A percentile compares a stretch with the other conserved stretches of the same genome.
Evolutionary conservation across 257 asterid species (phyloP).

Genomic region (Solanum phureja): DNA sequence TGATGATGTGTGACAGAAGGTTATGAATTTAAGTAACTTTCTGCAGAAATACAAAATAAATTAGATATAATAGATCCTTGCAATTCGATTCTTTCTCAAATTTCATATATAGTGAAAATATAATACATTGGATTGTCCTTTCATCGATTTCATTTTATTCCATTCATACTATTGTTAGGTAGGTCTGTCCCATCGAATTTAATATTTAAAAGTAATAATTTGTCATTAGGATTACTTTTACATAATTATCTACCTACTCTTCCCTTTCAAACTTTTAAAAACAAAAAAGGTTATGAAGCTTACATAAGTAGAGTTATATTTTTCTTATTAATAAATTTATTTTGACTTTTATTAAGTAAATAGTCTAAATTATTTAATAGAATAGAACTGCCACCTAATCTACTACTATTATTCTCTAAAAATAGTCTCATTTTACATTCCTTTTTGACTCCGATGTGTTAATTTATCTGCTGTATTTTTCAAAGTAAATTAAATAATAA

Average conservation of each 20-base stretch:
- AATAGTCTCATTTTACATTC: neutral
- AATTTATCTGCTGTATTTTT: neutral
- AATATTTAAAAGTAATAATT: neutral
- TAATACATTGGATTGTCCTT: neutral
- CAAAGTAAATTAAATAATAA: neutral
- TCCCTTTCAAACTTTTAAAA: neutral
- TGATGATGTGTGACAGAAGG: neutral
- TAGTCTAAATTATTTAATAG: neutral
- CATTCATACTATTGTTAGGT: neutral
- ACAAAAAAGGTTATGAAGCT: neutral
- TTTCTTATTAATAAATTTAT: neutral
- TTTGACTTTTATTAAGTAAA: neutral
- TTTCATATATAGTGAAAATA: neutral
- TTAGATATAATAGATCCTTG: neutral
- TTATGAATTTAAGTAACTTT: rapidly evolving
- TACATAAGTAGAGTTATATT: neutral
- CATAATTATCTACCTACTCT: neutral
- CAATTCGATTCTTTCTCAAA: neutral
- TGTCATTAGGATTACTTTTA: neutral
- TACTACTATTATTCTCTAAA: neutral
- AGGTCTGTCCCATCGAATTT: neutral
- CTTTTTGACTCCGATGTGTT: neutral
- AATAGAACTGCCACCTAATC: neutral
- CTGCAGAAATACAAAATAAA: neutral
- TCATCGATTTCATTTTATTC: neutral